Evolutionary conservation across 208 protist genomes (phyloP).

Genomic region (Leishmania arabica): DNA sequence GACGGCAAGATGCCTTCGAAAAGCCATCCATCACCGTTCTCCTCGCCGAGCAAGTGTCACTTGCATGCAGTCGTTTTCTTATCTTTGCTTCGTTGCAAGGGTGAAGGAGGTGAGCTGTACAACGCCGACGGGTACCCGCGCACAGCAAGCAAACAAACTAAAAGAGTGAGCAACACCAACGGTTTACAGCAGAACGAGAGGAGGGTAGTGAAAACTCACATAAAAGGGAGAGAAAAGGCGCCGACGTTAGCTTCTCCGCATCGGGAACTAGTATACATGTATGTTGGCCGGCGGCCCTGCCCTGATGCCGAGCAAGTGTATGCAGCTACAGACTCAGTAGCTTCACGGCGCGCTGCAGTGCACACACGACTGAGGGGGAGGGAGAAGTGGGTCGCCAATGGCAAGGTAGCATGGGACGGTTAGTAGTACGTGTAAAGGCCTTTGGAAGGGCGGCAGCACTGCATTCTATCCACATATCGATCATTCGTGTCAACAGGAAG

Average conservation of each 20-base stretch:
- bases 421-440: conserved; percentile 42
- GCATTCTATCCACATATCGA: conserved; percentile 46
- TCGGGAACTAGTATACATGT: not conserved
- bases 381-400: not conserved
- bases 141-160: not conserved
- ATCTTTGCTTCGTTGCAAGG: not conserved
- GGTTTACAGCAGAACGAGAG: not conserved
- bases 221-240: not conserved
- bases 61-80: too few relatives aligned
- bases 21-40: too few relatives aligned
- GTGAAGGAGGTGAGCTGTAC: not conserved
- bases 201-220: not conserved
- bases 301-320: not conserved
- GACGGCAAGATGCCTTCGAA: too few relatives aligned
- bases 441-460: conserved; percentile 58
- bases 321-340: not conserved
- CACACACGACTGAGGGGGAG: not conserved
- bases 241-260: not conserved
- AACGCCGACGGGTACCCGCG: not conserved
- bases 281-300: not conserved
- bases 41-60: not conserved
- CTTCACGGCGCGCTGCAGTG: too few relatives aligned
- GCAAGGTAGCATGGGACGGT: not conserved
- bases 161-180: not conserved
- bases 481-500: conserved; percentile 26